These are phyloP conservation scores for Taphrina populina DNA, from an alignment of 1,139 yeast genomes.

Conservation along the genomic window DNA sequence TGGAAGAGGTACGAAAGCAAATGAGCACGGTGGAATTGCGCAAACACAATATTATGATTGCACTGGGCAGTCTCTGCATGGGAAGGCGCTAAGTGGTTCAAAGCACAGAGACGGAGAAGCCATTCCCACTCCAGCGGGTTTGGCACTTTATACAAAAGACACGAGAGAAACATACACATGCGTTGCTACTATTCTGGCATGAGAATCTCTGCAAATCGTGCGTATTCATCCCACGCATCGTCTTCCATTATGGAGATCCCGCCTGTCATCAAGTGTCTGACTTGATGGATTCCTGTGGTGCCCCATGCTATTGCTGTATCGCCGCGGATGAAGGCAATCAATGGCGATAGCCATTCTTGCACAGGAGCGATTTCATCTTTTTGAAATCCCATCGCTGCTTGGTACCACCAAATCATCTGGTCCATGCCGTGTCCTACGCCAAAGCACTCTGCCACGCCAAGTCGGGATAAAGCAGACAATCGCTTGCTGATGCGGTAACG, in stretches of 20 bases:
- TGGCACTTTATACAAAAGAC: too few relatives aligned
- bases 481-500: slow-evolving; percentile 46
- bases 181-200: slow-evolving; percentile 12
- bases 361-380: slow-evolving; percentile 42
- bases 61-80: slow-evolving; percentile 1
- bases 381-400: slow-evolving; percentile 42
- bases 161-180: too few relatives aligned
- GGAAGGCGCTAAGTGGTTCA: too few relatives aligned
- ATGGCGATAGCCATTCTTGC: slow-evolving; percentile 38
- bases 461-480: slow-evolving; percentile 43
- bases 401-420: slow-evolving; percentile 45
- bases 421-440: slow-evolving; percentile 45
- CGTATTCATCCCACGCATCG: slow-evolving; percentile 43
- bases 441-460: slow-evolving; percentile 38
- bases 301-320: slow-evolving; percentile 43
- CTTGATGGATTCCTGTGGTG: slow-evolving; percentile 40
- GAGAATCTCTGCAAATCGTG: slow-evolving; percentile 3
- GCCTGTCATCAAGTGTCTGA: slow-evolving; percentile 44
- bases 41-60: slow-evolving; percentile 10
- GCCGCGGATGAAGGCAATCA: background rate
- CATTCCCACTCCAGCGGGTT: too few relatives aligned
- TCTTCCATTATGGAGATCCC: slow-evolving; percentile 42
- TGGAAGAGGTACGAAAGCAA: slow-evolving; percentile 5
- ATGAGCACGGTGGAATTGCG: slow-evolving; percentile 12
- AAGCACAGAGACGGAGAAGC: too few relatives aligned